Base-by-base conservation (phyloP, 2,329 filamentous ascomycete genomes). In the Dothideomycetes sp. region DNA sequence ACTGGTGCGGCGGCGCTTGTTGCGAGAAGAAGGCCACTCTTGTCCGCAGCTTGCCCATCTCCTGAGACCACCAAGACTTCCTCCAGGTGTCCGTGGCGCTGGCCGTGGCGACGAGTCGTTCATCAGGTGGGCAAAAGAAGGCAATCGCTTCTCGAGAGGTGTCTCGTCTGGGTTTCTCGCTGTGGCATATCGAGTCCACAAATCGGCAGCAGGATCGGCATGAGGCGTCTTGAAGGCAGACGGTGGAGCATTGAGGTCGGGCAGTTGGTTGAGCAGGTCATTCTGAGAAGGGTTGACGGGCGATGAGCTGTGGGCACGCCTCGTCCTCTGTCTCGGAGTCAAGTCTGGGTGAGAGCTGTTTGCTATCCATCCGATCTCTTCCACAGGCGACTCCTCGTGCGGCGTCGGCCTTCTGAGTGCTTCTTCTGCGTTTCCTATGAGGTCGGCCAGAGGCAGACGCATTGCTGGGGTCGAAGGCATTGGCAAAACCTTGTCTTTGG, bases 361-460 rank as follows among this genome's bases (percentile, higher is more conserved):
- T 10, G 61, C 57, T 45, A 75, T 69, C 76, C 76, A 80, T 34
- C 69, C 66, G 31, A 80, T 64, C 51, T 76, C 71, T 47, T 80
- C 76, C 47, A 77, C 71, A 1, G 76, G 76, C 1, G 75, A 77
- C 13, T 64, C 58, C 15, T 68, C 63, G 37, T 63, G 64, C 18
- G 63, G 60, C n/a, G 62, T 61, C 43, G 64, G 63, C 49, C 64
- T 41, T 25, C 38, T 68, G 25, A 67, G 63, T 8, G 65, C 65
- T 51, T 77, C 73, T 54, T 79, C 75, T 33, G 68, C 68, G 53
- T 77, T 76, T 47, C 73, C 73, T 32, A 80, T 74, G 22, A 80
- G 61, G 46, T 79, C 75, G 22, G 73, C 73, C 10, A 80, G 60
- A 17, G 75, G 73, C 27, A 79, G 66, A 41, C 73, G 63, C 30